phyloP scores from a whole-genome alignment of 768 basidiomycete species.

The Suillus lakei region DNA sequence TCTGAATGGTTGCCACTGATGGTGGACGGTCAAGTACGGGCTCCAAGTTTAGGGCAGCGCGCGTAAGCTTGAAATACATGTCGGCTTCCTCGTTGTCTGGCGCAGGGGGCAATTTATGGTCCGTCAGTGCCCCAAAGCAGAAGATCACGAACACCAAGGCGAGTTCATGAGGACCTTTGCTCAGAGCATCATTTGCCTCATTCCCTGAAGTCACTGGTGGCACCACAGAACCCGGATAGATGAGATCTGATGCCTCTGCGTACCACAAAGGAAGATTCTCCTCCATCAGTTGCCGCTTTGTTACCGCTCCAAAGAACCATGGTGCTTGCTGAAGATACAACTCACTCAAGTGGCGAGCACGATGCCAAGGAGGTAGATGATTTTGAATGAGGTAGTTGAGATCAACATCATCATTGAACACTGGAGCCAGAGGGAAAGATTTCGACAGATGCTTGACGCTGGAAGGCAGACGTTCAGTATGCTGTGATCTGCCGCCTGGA shows the following conservation, averaged over 20 bases:
- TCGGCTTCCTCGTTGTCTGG: slow-evolving; percentile 58
- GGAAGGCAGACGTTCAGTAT: slow-evolving; percentile 22
- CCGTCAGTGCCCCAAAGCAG: slow-evolving; percentile 65
- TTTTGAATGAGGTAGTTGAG: slow-evolving; percentile 49
- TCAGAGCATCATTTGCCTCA: slow-evolving; percentile 19
- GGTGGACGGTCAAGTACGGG: slow-evolving; percentile 74
- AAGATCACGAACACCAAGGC: slow-evolving; percentile 67
- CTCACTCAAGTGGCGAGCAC: slow-evolving; percentile 62
- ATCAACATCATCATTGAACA: slow-evolving; percentile 40
- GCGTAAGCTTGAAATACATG: slow-evolving; percentile 61
- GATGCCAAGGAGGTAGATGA: slow-evolving; percentile 63
- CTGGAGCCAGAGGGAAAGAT: slow-evolving; percentile 55
- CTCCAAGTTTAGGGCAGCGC: slow-evolving; percentile 67
- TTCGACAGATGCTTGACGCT: slow-evolving; percentile 34
- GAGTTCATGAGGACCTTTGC: slow-evolving; percentile 58
- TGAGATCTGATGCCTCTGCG: slow-evolving; percentile 45
- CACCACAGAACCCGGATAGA: slow-evolving; percentile 30
- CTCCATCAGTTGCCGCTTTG: slow-evolving; percentile 62
- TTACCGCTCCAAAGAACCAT: slow-evolving; percentile 81
- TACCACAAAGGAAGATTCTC: slow-evolving; percentile 73
- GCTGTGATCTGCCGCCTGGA: not conserved
- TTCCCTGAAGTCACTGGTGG: slow-evolving; percentile 12
- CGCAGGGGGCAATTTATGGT: slow-evolving; percentile 52
- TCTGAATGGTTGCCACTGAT: slow-evolving; percentile 71
- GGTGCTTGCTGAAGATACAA: slow-evolving; percentile 79